Base-by-base conservation (phyloP, 306 rosid species). In the Coriaria nepalensis region DNA sequence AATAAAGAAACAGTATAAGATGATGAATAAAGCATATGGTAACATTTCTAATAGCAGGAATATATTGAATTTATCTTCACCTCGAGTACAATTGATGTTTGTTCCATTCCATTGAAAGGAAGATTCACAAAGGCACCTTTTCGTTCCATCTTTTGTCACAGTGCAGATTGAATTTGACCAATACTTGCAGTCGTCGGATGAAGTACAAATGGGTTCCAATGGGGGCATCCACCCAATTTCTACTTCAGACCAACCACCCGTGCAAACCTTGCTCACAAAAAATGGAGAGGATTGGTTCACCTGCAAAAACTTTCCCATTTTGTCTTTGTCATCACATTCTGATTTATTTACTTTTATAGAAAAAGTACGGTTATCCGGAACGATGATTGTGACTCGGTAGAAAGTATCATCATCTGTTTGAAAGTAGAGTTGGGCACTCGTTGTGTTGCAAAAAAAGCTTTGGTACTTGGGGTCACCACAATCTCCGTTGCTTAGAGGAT, bases 91-190 rank as follows among this genome's bases (percentile, higher is more conserved):
- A 5, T 1, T 47, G 14, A 61, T 40, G 37, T 1, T 50, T 12
- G 6, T 5, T 55, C 12, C 6, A 46, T 55, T 13, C 82, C 87
- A 74, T 0, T 0, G 0, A 15, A 61, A 68, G 7, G 58, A 47
- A 40, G 49, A 6, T 13, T 48, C 9, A 10, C 83, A 79, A 20
- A 12, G 51, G 52, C 80, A 75, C 40, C 69, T 73, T 5, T 10
- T 11, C 10, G 0, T 5, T 33, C 64, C 74, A 20, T 47, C 56
- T 2, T 0, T 4, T 13, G 57, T 2, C 35, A n/a, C 8, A 0
- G 0, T 55, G 69, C 87, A 79, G 4, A 41, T 45, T 7, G 82
- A 79, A 46, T 69, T 36, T 2, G 49, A 43, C 75, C 71, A 79
- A 40, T 9, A 9, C 0, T 2, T 6, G 76, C 80, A 80, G 55